Evolutionary conservation across 768 basidiomycete genomes (phyloP).

Genomic region (Auricularia sp.): DNA sequence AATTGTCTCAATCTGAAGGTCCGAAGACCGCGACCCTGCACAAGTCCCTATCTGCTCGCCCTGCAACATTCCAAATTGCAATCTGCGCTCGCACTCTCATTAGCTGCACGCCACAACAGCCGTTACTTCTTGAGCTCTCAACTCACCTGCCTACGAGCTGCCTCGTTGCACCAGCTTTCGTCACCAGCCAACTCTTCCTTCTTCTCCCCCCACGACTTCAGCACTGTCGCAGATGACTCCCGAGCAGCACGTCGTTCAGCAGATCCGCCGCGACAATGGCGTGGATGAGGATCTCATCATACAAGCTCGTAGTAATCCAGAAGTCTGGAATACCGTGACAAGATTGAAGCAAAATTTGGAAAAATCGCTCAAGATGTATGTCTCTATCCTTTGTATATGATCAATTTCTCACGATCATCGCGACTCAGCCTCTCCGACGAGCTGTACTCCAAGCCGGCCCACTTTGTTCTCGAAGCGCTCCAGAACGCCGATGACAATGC

Average conservation of each 20-base stretch:
- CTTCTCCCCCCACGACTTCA: neutral
- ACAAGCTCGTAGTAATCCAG: neutral
- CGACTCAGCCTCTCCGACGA: conserved; percentile 10
- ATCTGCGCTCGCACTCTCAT: neutral
- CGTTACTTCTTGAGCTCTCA: neutral
- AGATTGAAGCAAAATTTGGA: neutral
- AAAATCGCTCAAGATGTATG: neutral
- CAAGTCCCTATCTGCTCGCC: too few species aligned
- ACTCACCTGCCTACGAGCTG: neutral
- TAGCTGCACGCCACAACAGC: neutral
- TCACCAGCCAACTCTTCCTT: neutral
- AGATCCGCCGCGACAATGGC: neutral
- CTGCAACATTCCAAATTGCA: too few species aligned
- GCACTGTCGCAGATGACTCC: neutral
- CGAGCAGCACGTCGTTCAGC: neutral
- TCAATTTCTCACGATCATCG: neutral
- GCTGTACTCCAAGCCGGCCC: conserved; percentile 18
- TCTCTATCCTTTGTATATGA: neutral
- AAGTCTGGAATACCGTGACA: neutral
- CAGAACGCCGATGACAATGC: conserved; percentile 22
- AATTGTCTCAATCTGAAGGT: too few species aligned
- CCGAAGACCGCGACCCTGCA: too few species aligned
- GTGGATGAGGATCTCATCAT: neutral
- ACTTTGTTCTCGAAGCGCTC: conserved; percentile 21
- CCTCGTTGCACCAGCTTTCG: neutral